Evolutionary conservation across 2,329 filamentous ascomycete species (phyloP), one percentile per base, ranked within the genome.

Genomic region (Xylariaceae sp.): DNA sequence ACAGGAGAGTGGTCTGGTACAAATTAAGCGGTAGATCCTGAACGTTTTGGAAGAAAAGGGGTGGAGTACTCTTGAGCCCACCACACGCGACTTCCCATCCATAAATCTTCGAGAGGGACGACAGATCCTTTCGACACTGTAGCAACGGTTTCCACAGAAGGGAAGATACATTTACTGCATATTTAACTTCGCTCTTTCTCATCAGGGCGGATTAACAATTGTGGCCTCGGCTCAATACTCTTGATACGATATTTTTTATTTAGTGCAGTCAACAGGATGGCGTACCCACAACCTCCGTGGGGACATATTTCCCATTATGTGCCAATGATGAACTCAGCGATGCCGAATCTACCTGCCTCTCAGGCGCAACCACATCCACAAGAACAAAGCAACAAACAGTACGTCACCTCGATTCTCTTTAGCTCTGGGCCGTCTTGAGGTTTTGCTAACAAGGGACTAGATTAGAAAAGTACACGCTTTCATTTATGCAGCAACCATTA

Each of bases 401-500:
- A 64, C 36, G 67, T 61, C 23, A n/a, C 53, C 28, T n/a, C 8
- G 29, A 36, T 17, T 6, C n/a, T 3, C 3, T 6, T 40, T 16
- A 19, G 2, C 39, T 34, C 11, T 16, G 8, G 16, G 31, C 0
- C 23, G n/a, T 14, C 21, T 14, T 36, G 14, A 9, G 17, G n/a
- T 12, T 11, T 51, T 6, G 21, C 55, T 63, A 24, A 58, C 56
- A 12, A 47, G 14, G 21, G 44, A 40, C 37, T 43, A 69, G 68
- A 31, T 56, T 65, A 12, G 66, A 69, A 47, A 65, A 62, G 16
- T 70, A 69, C 43, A 66, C 64, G 11, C 61, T 70, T 53, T 65
- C 67, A 12, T 67, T 70, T 29, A 63, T 70, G 57, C 68, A 70
- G 29, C 68, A 70, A 43, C 68, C 68, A 50, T 56, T 58, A 29